Evolutionary conservation across 495 filamentous ascomycete genomes (phyloP).

Genomic region (Penicillium herquei): DNA sequence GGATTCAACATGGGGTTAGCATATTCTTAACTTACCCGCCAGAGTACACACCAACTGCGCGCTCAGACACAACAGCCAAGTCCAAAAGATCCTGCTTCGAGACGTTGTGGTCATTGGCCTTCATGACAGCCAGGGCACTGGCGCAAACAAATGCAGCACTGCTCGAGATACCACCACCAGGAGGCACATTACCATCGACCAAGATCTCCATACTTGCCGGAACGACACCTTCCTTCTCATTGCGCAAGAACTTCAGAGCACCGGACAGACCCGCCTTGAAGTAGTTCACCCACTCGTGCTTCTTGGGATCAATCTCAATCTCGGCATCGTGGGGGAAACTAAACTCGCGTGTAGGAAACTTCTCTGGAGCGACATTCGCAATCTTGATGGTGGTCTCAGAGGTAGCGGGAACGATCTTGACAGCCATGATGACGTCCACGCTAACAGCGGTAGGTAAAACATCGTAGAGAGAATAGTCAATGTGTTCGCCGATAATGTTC

Average conservation of each 20-base stretch:
- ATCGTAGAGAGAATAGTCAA: slow-evolving; percentile 96
- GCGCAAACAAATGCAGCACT: slow-evolving; percentile 93
- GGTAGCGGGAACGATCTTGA: slow-evolving; percentile 54
- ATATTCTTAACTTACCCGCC: slow-evolving; percentile 68
- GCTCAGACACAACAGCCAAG: slow-evolving; percentile 88
- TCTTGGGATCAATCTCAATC: slow-evolving; percentile 77
- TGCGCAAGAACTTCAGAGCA: slow-evolving; percentile 73
- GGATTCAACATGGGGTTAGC: not conserved
- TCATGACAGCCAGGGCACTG: slow-evolving; percentile 83
- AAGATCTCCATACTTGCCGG: slow-evolving; percentile 83
- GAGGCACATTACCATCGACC: slow-evolving; percentile 87
- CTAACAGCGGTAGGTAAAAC: slow-evolving; percentile 94
- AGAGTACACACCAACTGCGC: slow-evolving; percentile 93
- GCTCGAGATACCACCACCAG: slow-evolving; percentile 87
- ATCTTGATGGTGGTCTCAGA: slow-evolving; percentile 58
- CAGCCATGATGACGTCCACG: slow-evolving; percentile 85
- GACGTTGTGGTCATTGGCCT: slow-evolving; percentile 79
- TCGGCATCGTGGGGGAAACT: slow-evolving; percentile 61
- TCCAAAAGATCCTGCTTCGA: slow-evolving; percentile 89
- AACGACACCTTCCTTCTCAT: slow-evolving; percentile 58
- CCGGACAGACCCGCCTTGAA: slow-evolving; percentile 89
- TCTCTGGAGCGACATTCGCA: slow-evolving; percentile 72
- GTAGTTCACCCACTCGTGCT: slow-evolving; percentile 97
- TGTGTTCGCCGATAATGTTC: slow-evolving; percentile 99
- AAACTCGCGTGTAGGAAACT: slow-evolving; percentile 77